phyloP scores from a whole-genome alignment of 352 stramenopile genomes.

The Phytophthora pseudosyringae region DNA sequence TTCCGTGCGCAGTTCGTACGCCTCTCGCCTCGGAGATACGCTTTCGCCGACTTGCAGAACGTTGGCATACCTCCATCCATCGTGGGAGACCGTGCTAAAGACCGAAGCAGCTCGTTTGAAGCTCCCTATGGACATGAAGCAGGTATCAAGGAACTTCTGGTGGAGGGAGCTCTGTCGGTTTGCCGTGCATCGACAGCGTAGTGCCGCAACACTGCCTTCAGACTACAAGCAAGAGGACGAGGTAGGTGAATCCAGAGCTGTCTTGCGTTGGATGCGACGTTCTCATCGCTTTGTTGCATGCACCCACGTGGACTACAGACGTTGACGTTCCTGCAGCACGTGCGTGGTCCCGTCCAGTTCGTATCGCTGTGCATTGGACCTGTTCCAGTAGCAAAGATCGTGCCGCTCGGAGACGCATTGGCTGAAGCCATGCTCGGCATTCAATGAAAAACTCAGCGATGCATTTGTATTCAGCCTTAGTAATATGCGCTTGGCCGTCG shows the following conservation, averaged over 20 bases:
- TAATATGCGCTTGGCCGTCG: slow-evolving; percentile 16
- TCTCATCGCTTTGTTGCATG: not conserved
- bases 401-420: slow-evolving; percentile 34
- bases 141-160: slow-evolving; percentile 24
- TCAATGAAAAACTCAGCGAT: slow-evolving; percentile 27
- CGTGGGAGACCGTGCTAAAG: slow-evolving; percentile 25
- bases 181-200: slow-evolving; percentile 28
- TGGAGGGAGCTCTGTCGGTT: slow-evolving; percentile 43
- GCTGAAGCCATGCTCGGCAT: slow-evolving; percentile 25
- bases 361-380: slow-evolving; percentile 38
- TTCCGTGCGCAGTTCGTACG: slow-evolving; percentile 34
- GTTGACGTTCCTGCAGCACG: slow-evolving; percentile 49
- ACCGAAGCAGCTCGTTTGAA: slow-evolving; percentile 14
- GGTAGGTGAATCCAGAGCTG: slow-evolving; percentile 15
- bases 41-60: slow-evolving; percentile 44
- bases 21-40: slow-evolving; percentile 30
- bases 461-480: slow-evolving; percentile 8
- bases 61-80: slow-evolving; percentile 38
- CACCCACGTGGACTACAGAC: slow-evolving; percentile 1
- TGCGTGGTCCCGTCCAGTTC: slow-evolving; percentile 37
- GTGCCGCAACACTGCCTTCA: not conserved
- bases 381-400: slow-evolving; percentile 23
- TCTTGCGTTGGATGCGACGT: not conserved
- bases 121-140: slow-evolving; percentile 3
- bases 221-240: slow-evolving; percentile 58